A percentile compares a stretch with the other conserved stretches of the same genome.
Evolutionary conservation across 2,329 filamentous ascomycete genomes (phyloP).

Genomic region (Lachnellula arida): DNA sequence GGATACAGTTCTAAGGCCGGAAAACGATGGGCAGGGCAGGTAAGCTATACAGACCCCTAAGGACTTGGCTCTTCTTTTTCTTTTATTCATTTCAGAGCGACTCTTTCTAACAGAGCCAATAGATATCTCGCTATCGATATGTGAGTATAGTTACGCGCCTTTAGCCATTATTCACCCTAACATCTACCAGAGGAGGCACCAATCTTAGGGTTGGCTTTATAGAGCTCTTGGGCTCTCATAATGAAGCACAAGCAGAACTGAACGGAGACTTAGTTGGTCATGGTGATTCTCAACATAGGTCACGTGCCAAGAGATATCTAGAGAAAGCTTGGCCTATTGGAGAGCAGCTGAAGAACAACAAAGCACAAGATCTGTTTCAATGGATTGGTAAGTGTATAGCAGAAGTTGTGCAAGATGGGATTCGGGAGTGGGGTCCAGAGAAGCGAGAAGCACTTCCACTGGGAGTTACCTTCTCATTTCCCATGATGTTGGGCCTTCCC

Average conservation of each 20-base stretch:
- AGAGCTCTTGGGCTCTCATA: constrained; percentile 45
- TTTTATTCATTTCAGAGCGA: constrained; percentile 4
- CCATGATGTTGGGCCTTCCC: constrained; percentile 46
- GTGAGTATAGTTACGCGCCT: constrained; percentile 39
- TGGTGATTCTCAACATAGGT: constrained; percentile 2
- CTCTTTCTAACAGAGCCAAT: constrained; percentile 14
- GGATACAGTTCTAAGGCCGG: constrained; percentile 52
- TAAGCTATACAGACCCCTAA: constrained; percentile 10
- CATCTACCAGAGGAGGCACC: constrained; percentile 54
- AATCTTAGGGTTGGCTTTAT: constrained; percentile 66
- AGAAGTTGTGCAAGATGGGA: constrained; percentile 60
- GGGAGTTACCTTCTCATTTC: constrained; percentile 68
- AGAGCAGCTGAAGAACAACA: constrained; percentile 67
- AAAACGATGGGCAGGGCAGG: constrained; percentile 46
- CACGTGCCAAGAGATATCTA: constrained; percentile 42
- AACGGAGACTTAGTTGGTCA: background rate
- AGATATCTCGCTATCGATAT: constrained; percentile 62
- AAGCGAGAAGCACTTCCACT: constrained; percentile 47
- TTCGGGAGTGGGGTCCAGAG: constrained; percentile 38
- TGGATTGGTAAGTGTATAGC: constrained; percentile 79
- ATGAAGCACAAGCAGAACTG: constrained; percentile 13
- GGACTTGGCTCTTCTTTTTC: background rate
- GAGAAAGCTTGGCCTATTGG: constrained; percentile 72
- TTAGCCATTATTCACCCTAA: constrained; percentile 18
- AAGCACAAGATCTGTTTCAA: constrained; percentile 69